Conservation (phyloP, 345 rosid genomes). For the Hirschfeldia incana region DNA sequence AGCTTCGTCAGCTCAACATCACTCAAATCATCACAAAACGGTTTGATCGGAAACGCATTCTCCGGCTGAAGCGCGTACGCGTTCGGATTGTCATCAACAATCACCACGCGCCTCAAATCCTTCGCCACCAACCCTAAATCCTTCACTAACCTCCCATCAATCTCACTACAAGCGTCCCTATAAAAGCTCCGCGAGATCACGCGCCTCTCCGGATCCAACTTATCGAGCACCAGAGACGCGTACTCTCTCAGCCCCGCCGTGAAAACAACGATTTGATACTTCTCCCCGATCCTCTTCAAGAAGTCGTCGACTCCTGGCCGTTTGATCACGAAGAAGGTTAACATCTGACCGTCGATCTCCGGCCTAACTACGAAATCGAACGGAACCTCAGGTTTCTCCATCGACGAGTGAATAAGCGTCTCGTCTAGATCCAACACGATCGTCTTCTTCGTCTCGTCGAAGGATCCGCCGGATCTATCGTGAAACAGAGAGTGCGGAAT, state of each 20-base stretch:
- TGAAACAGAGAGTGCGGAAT: background rate
- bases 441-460: slow-evolving; percentile 50
- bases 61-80: slow-evolving; percentile 73
- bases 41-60: slow-evolving; percentile 72
- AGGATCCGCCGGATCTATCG: slow-evolving; percentile 35
- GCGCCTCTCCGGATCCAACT: slow-evolving; percentile 51
- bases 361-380: slow-evolving; percentile 75
- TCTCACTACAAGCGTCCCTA: slow-evolving; percentile 63
- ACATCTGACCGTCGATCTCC: slow-evolving; percentile 54
- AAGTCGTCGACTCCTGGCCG: slow-evolving; percentile 85
- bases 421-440: slow-evolving; percentile 92
- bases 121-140: slow-evolving; percentile 72
- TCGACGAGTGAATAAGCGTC: slow-evolving; percentile 75
- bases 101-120: slow-evolving; percentile 59
- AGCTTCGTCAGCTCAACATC: slow-evolving; percentile 63
- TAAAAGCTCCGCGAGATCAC: slow-evolving; percentile 68
- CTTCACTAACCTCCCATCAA: slow-evolving; percentile 74
- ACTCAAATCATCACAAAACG: slow-evolving; percentile 54
- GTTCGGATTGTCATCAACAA: slow-evolving; percentile 85
- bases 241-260: slow-evolving; percentile 86
- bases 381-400: slow-evolving; percentile 61
- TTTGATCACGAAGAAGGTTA: slow-evolving; percentile 75
- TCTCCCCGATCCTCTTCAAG: slow-evolving; percentile 51
- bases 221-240: slow-evolving; percentile 73
- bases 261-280: slow-evolving; percentile 77